These are phyloP conservation scores for Dendrobium officinale DNA, from an alignment of 106 monocot genomes.

Conservation along the genomic window DNA sequence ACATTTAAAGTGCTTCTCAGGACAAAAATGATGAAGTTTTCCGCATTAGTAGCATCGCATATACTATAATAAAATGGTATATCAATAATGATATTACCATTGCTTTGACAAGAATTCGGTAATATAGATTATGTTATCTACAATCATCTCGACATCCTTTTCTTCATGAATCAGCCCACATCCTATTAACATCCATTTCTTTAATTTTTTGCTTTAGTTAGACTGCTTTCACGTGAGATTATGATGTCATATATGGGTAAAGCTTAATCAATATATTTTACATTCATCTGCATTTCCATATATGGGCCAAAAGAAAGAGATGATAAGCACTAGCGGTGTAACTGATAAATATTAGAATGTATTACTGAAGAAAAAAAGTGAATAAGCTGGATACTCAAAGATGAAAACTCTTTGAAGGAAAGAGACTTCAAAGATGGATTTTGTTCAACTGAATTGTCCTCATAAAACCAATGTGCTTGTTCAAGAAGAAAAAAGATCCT, in stretches of 20 bases:
- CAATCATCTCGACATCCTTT: neutral
- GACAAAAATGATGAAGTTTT: neutral
- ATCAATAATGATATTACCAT: conserved; percentile 4
- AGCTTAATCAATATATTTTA: neutral
- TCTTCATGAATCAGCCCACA: neutral
- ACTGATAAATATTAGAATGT: neutral
- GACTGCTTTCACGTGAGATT: neutral
- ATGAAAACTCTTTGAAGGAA: conserved; percentile 85
- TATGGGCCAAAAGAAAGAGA: neutral
- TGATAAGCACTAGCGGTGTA: neutral
- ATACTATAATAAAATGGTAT: neutral
- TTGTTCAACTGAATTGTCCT: conserved; percentile 95
- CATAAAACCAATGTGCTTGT: conserved; percentile 98
- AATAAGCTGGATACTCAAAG: conserved; percentile 60
- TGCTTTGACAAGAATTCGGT: neutral
- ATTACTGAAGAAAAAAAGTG: neutral
- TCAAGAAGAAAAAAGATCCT: conserved; percentile 94
- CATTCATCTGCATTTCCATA: neutral
- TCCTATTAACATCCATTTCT: neutral
- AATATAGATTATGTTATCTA: neutral
- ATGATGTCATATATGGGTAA: neutral
- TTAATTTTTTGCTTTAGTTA: neutral
- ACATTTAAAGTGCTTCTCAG: neutral
- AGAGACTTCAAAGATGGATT: conserved; percentile 91
- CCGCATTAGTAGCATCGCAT: neutral